Base-by-base conservation (phyloP, 2,329 filamentous ascomycete species). In the Aspergillus sp. region DNA sequence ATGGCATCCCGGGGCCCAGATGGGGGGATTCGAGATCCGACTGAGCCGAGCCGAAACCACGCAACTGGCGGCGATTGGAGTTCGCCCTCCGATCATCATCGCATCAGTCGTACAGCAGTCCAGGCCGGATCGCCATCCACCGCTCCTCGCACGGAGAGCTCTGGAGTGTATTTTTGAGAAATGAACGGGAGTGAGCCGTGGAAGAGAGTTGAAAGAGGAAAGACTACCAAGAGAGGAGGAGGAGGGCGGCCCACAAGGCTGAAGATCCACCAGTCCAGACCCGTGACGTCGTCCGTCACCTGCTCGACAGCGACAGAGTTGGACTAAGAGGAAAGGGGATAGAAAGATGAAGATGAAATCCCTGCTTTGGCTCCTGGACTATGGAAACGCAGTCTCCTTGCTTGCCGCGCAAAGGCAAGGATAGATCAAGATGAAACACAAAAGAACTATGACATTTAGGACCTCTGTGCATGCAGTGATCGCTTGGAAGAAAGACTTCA, bases 241-340 rank as follows among this genome's bases (percentile, higher is more conserved):
- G 37, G 15, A 8, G 27, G 15, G 15, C 11, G 48, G 4, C 31
- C 51, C 51, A 53, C 51, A 53, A 53, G 51, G 51, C 51, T 53
- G 51, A 53, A 52, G 50, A 39, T 33, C 47, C 8, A 9, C 24
- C 24, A 14, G 15, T 21, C 8, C 14, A n/a, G 46, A 31, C 48
- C 48, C 24, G 3, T 45, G 50, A 52, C 50, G 40, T 45, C 14
- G 40, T 21, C 12, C 11, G 35, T 37, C 35, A 37, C 35, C 35
- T 37, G 35, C 35, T 6, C 35, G 35, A n/a, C 35, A 15, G 27
- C 27, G 9, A 31, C 27, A 31, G 9, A 11, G 27, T 11, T 31
- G 9, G 27, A 8, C 24, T 27, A 27, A 27, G 21, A 15, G 15
- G 43, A 23, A 40, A 6, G 17, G 40, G 40, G 12, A n/a, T 1